Evolutionary conservation across 108 stramenopile species (phyloP), one percentile per base, ranked within the genome.

Genomic region (Conticribra weissflogii): DNA sequence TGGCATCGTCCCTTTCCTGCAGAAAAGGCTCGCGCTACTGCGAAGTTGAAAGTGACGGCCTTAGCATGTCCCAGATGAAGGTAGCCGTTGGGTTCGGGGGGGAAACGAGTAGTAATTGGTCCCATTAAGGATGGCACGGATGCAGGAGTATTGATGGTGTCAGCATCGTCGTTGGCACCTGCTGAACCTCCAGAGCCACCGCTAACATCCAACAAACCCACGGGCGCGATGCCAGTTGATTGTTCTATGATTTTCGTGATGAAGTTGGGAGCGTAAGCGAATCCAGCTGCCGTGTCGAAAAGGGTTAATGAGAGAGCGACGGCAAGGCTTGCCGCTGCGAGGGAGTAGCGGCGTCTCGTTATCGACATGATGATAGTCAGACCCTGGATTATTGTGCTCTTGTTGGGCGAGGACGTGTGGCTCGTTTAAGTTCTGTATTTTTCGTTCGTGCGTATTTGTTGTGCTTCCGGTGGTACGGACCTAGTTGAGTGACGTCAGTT

Each of bases 11-110:
- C 91, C 27, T 47, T 68, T 57, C 79, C 81, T 14, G 53, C 62
- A 16, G 48, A 16, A 72, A 90, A 92, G 82, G 88, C 88, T 3
- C 91, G 78, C 0, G 90, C 92, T 17, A 97, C 88, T 24, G 88
- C 93, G 58, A 93, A 95, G 45, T 88, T 90, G 65, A 97, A 83
- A 46, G 87, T 83, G 29, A 97, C 84, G 15, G 97, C 92, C 83
- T 99, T 99, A 46, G 96, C 96, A 72, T 99, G 99, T 5, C 99
- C 99, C n/a, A 99, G 79, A 76, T 99, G 99, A 46, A 99, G 84
- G 68, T 97, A 98, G 27, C 99, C 99, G 52, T 96, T 97, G 27
- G 99, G 99, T 83, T 99, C 99, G 0, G 99, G 99, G 8, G 99
- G 99, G 72, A 99, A 99, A 4, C 98, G 86, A 57, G 97, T 98